Conservation (phyloP, 768 basidiomycete species). For the Naganishia vishniacii region DNA sequence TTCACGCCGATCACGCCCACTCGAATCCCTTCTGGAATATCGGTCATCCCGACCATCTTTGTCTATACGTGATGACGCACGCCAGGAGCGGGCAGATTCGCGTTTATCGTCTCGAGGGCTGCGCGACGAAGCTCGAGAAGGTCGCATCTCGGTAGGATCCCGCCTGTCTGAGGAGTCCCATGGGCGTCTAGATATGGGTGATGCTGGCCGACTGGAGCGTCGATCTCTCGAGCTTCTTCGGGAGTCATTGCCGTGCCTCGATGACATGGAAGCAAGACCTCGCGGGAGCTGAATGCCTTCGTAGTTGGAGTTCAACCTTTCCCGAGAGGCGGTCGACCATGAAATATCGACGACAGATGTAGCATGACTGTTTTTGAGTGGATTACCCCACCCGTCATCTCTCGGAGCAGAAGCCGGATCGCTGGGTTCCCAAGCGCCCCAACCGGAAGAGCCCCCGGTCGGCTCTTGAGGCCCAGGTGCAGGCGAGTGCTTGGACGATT, state of each 20-base stretch:
- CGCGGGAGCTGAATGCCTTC: no score
- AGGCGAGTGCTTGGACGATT: not conserved
- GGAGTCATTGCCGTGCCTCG: not conserved
- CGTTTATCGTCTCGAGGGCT: no score
- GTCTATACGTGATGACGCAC: not conserved
- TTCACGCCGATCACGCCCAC: not conserved
- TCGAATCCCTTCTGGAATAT: not conserved
- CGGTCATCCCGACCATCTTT: not conserved
- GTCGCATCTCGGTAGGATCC: not conserved
- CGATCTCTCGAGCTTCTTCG: not conserved
- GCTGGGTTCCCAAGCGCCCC: conserved; percentile 11
- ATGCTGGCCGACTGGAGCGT: not conserved
- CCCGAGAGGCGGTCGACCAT: not conserved
- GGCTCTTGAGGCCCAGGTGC: not conserved
- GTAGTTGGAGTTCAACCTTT: not conserved
- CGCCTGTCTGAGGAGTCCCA: not conserved
- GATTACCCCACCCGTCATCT: conserved; percentile 17
- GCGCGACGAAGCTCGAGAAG: not conserved
- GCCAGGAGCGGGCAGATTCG: not conserved
- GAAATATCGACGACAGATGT: not conserved
- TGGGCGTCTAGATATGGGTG: not conserved
- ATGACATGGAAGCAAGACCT: no score
- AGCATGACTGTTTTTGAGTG: not conserved
- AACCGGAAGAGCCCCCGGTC: not conserved
- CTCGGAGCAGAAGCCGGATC: not conserved